These are phyloP conservation scores for Ampelomyces quisqualis DNA, from an alignment of 2,329 filamentous ascomycete species.

Conservation along the genomic window DNA sequence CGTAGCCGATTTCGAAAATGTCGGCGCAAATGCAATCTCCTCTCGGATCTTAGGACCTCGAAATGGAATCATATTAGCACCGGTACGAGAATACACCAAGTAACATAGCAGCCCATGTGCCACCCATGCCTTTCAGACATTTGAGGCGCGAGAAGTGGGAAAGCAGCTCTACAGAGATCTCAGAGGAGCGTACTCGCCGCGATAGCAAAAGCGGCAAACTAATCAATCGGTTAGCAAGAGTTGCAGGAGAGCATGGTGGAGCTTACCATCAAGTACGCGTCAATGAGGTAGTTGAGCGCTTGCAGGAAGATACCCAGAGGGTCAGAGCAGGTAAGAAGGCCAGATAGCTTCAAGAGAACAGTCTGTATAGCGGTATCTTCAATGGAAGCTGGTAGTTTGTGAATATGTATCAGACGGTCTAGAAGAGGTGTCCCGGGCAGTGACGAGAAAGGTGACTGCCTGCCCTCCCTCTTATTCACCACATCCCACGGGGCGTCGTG, in stretches of 20 bases:
- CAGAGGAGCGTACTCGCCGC: conserved; percentile 59
- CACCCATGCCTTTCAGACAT: conserved; percentile 58
- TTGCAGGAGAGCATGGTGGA: neutral
- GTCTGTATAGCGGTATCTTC: no score
- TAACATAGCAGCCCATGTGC: conserved; percentile 50
- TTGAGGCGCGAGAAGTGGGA: conserved; percentile 57
- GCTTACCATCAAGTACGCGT: conserved; percentile 56
- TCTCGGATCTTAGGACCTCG: conserved; percentile 48
- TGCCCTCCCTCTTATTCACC: no score
- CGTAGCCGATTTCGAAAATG: conserved; percentile 18
- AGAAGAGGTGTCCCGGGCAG: no score
- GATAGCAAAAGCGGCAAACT: conserved; percentile 56
- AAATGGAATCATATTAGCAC: conserved; percentile 50
- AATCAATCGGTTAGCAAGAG: conserved; percentile 10
- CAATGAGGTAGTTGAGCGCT: conserved; percentile 61
- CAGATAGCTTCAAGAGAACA: no score
- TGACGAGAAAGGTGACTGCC: no score
- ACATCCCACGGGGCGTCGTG: no score
- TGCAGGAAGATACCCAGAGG: conserved; percentile 60
- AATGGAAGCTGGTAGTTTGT: no score
- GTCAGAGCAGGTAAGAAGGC: conserved; percentile 59
- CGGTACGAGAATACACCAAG: conserved; percentile 51
- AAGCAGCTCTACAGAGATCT: conserved; percentile 52
- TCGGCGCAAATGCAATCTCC: conserved; percentile 48
- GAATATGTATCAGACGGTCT: no score